Evolutionary conservation across 2,329 filamentous ascomycete species (phyloP).

Genomic region (Cladosporium sp.): DNA sequence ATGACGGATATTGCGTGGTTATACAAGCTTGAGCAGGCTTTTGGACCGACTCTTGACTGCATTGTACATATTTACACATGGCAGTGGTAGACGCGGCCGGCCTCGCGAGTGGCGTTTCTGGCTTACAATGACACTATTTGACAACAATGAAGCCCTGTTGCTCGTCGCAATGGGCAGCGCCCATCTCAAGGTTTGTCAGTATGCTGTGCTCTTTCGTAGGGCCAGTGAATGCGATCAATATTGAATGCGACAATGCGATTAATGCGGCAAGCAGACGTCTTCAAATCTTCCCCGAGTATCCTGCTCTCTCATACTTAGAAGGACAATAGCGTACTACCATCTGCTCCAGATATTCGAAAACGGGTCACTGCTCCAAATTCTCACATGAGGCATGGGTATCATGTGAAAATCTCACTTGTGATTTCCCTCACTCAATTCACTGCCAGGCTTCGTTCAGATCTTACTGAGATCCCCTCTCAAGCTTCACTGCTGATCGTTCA

Average conservation of each 20-base stretch:
- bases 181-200: background rate
- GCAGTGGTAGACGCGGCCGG: slow-evolving; percentile 13
- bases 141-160: background rate
- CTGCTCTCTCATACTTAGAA: no score
- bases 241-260: background rate
- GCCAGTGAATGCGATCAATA: background rate
- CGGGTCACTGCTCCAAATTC: no score
- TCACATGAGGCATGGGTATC: no score
- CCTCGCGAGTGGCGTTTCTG: slow-evolving; percentile 7
- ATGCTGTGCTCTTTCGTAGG: background rate
- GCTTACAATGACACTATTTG: slow-evolving; percentile 10
- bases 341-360: no score
- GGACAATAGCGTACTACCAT: no score
- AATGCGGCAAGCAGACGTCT: no score
- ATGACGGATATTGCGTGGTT: background rate
- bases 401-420: no score
- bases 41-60: slow-evolving; percentile 5
- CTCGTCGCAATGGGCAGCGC: background rate
- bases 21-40: slow-evolving; percentile 7
- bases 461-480: no score
- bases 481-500: no score
- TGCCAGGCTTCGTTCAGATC: no score
- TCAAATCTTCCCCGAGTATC: no score
- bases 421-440: no score
- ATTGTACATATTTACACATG: slow-evolving; percentile 16